Percentiles rank a stretch among this genome's conserved stretches.
phyloP scores from a whole-genome alignment of 1,284 basidiomycete species.

The Chalciporus sp. region DNA sequence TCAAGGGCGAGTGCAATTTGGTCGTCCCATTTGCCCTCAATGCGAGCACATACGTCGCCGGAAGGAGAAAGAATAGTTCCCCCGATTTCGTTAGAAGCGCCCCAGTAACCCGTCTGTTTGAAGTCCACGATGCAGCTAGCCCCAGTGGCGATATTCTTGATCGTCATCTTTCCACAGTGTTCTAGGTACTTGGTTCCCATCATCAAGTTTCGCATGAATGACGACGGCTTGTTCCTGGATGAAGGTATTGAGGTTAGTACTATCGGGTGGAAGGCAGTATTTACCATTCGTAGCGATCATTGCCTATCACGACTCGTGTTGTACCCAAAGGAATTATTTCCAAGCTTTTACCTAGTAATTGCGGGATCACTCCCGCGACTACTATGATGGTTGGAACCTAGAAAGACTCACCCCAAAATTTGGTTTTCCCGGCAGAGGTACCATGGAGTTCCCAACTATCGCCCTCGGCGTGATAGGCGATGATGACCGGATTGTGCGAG shows the following conservation, averaged over 20 bases:
- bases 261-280: constrained; percentile 9
- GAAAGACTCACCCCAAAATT: constrained; percentile 78
- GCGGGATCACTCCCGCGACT: constrained; percentile 16
- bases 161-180: constrained; percentile 73
- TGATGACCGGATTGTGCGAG: constrained; percentile 80
- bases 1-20: constrained; percentile 69
- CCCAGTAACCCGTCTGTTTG: constrained; percentile 85
- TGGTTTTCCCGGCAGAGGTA: constrained; percentile 78
- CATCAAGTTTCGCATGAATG: constrained; percentile 88
- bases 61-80: constrained; percentile 60
- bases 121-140: constrained; percentile 74
- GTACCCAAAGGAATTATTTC: constrained; percentile 81
- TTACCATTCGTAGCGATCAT: constrained; percentile 71
- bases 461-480: constrained; percentile 85
- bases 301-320: constrained; percentile 63
- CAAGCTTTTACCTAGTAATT: constrained; percentile 70
- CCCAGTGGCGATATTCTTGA: constrained; percentile 61
- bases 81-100: constrained; percentile 71
- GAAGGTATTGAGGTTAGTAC: constrained; percentile 4
- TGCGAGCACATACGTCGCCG: constrained; percentile 54
- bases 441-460: constrained; percentile 73
- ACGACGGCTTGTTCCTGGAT: constrained; percentile 79
- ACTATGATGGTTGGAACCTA: constrained; percentile 14
- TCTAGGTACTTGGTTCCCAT: constrained; percentile 90
- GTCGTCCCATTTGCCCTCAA: constrained; percentile 88